Conservation (phyloP, 495 filamentous ascomycete genomes). For the Neurospora hispaniola region DNA sequence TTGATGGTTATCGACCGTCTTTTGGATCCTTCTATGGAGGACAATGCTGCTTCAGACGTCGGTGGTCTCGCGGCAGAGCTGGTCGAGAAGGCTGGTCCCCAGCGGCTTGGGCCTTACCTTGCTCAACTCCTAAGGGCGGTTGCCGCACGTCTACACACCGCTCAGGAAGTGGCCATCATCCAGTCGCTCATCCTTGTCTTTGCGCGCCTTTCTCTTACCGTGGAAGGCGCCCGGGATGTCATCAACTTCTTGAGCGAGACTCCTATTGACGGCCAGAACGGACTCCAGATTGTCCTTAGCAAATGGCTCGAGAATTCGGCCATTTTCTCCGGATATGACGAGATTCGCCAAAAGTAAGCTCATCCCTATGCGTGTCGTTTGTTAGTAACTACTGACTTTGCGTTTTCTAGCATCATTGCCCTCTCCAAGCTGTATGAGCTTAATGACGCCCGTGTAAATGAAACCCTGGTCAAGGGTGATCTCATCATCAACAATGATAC, state of each 20-base stretch:
- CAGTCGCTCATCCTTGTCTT: conserved; percentile 88
- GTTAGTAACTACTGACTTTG: conserved; percentile 23
- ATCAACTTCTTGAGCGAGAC: conserved; percentile 82
- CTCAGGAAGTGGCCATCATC: conserved; percentile 75
- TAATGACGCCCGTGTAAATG: conserved; percentile 66
- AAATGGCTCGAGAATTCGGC: conserved; percentile 97
- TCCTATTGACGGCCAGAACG: conserved; percentile 61
- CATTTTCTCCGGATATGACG: conserved; percentile 92
- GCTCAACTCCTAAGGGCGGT: conserved; percentile 85
- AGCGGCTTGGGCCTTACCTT: conserved; percentile 80
- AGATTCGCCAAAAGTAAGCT: conserved; percentile 84
- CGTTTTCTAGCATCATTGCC: conserved; percentile 59
- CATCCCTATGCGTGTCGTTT: neutral
- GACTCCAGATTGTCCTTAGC: conserved; percentile 74
- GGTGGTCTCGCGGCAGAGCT: conserved; percentile 89
- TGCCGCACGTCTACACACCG: conserved; percentile 71
- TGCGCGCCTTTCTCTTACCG: conserved; percentile 69
- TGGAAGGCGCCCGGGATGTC: conserved; percentile 66
- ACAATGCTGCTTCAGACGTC: conserved; percentile 89
- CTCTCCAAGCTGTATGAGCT: conserved; percentile 80
- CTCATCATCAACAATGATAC: conserved; percentile 70
- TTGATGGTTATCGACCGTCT: conserved; percentile 91
- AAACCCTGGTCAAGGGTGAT: conserved; percentile 83
- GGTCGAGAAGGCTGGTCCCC: conserved; percentile 85
- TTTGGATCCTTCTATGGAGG: conserved; percentile 67